Base-by-base conservation (phyloP, 139 green algal genomes). In the Chlorella sp. region DNA sequence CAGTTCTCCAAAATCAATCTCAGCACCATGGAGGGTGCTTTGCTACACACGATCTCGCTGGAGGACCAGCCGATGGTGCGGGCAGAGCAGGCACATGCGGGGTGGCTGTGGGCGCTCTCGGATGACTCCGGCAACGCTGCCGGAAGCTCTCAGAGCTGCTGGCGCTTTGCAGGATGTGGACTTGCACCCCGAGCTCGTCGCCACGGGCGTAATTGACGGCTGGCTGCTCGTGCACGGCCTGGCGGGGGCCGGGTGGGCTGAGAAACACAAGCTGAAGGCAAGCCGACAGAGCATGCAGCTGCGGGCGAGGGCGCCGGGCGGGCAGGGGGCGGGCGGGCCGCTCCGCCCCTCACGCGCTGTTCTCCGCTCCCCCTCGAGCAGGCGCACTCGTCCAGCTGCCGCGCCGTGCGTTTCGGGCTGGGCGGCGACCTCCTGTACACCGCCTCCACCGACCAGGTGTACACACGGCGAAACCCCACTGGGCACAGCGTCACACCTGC, bases 191-290 rank as follows among this genome's bases (percentile, higher is more conserved):
- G 58, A 61, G 14, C 33, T 93, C 11, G 56, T 93, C 4, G 87
- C 83, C 17, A 74, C 76, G 3, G 87, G 82, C 19, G 68, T 91
- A 11, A 86, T 94, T 40, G 84, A 71, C 46, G 90, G 90, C 7
- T 55, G 79, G 14, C 33, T 89, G 3, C 33, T 83, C 19, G 6
- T 92, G 23, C 77, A 88, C 59, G 64, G 45, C 50, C 90, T 58
- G 62, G 64, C 3, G 31, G 43, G 23, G 41, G 66, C 66, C 36
- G 61, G 21, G 48, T 46, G 46, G 42, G 42, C 55, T 46, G n/a
- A 62, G 68, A 11, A 23, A 8, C 77, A 82, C 67, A 73, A 43
- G 15, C 25, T 76, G 11, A 68, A 71, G 31, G 67, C 56, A 40
- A 8, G 51, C 4, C 9, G 35, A 19, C 33, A 29, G 67, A 35